Conservation (phyloP, 2,329 filamentous ascomycete species). For the Verticillium tricorpus region DNA sequence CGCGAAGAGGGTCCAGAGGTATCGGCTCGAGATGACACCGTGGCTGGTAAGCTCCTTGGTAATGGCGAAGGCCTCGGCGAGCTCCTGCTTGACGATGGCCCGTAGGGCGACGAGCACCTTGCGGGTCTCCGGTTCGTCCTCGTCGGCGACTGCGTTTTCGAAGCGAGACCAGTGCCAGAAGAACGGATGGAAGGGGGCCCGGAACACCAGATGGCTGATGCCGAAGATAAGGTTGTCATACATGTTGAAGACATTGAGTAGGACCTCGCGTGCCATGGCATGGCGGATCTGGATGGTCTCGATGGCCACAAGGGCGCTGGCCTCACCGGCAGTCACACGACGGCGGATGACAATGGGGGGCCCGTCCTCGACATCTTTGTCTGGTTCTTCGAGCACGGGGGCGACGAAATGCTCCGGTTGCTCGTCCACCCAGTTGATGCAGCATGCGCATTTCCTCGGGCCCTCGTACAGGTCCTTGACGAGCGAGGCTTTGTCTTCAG, state of each 20-base stretch:
- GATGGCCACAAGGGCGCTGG: constrained; percentile 9
- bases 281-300: constrained; percentile 17
- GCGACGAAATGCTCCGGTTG: constrained; percentile 14
- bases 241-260: constrained; percentile 14
- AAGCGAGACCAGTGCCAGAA: constrained; percentile 18
- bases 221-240: constrained; percentile 10
- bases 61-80: constrained; percentile 44
- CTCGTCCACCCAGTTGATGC: constrained; percentile 22
- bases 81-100: constrained; percentile 41
- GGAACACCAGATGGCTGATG: constrained; percentile 12
- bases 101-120: constrained; percentile 12
- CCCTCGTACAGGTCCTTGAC: constrained; percentile 23
- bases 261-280: constrained; percentile 13
- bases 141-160: constrained; percentile 12
- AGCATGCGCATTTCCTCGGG: constrained; percentile 20
- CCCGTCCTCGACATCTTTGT: neutral
- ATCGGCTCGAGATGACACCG: constrained; percentile 45
- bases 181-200: constrained; percentile 16
- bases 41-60: constrained; percentile 47
- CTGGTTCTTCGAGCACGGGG: constrained; percentile 2
- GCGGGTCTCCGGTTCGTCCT: constrained; percentile 10
- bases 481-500: constrained; percentile 1
- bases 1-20: constrained; percentile 48
- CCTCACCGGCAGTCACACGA: constrained; percentile 9
- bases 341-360: constrained; percentile 16